Evolutionary conservation across 495 filamentous ascomycete species (phyloP), one percentile per base, ranked within the genome.

Genomic region (Aspergillus hancockii): DNA sequence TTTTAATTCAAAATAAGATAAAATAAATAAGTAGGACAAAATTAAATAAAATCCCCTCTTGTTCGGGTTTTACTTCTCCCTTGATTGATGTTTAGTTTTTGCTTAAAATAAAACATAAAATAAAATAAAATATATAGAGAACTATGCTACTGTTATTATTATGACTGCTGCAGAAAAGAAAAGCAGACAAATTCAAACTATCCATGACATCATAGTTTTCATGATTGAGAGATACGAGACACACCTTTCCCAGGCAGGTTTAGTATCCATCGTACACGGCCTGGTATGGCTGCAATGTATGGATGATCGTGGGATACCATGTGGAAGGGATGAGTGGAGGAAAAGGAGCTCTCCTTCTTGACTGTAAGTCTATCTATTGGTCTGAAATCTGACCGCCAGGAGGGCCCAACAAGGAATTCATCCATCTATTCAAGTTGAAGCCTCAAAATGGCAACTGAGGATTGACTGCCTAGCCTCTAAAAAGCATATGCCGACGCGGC

Each of bases 261-360:
- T 36, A 51, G 49, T 25, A 47, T 22, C 1, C 1, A 21, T 21
- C 5, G 34, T 40, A 16, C 7, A 14, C 31, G 32, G 32, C 23
- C 40, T 38, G 30, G 49, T 28, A 51, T 31, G 14, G 25, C n/a
- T 53, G 63, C 57, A 62, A 55, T 51, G 59, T 34, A 62, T 57
- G 59, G 54, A 49, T 49, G 46, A 55, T 60, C 58, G 41, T 30
- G 50, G 58, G 40, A 49, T n/a, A 58, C 65, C 65, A 64, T 67
- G 65, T 63, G 65, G 64, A 63, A 64, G 28, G 43, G 47, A 51
- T 43, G 51, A 47, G 53, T 49, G 52, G 30, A 19, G 47, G 32
- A 41, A 61, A 38, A 21, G 47, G 58, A 56, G n/a, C n/a, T 55
- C 52, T 52, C 57, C 56, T 47, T 64, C 55, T 58, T 25, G 56